phyloP scores from a whole-genome alignment of 306 rosid species.

The Fragaria nilgerrensis region DNA sequence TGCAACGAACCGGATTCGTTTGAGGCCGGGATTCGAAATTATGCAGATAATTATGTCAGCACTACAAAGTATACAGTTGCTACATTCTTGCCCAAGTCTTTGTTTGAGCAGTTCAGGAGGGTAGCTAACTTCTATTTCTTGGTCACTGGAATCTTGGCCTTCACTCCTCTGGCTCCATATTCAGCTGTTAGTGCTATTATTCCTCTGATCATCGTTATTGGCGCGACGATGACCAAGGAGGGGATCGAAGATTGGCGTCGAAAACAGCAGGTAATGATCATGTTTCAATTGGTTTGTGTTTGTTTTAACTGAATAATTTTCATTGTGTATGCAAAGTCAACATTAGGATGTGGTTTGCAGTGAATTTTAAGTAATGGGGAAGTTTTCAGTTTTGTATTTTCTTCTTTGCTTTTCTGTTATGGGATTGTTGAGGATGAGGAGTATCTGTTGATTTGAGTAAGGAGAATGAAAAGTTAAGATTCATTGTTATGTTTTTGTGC shows the following conservation, averaged over 20 bases:
- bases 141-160: conserved; percentile 67
- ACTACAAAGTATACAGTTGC: conserved; percentile 76
- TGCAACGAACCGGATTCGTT: conserved; percentile 63
- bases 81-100: conserved; percentile 83
- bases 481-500: not conserved
- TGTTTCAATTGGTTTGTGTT: conserved; percentile 13
- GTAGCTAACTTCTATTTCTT: conserved; percentile 89
- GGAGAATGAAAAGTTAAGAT: not conserved
- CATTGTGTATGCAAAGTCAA: not conserved
- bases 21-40: conserved; percentile 53
- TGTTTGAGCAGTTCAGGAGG: conserved; percentile 98
- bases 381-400: not conserved
- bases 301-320: not conserved
- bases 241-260: conserved; percentile 79
- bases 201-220: conserved; percentile 62
- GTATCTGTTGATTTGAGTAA: not conserved
- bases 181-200: conserved; percentile 73
- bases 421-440: not conserved
- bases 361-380: not conserved
- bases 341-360: not conserved
- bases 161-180: conserved; percentile 82
- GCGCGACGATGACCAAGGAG: conserved; percentile 80
- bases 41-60: conserved; percentile 62
- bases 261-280: conserved; percentile 63
- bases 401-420: not conserved